Evolutionary conservation across 495 filamentous ascomycete genomes (phyloP), one percentile per base, ranked within the genome.

Genomic region (Aspergillus affinis): DNA sequence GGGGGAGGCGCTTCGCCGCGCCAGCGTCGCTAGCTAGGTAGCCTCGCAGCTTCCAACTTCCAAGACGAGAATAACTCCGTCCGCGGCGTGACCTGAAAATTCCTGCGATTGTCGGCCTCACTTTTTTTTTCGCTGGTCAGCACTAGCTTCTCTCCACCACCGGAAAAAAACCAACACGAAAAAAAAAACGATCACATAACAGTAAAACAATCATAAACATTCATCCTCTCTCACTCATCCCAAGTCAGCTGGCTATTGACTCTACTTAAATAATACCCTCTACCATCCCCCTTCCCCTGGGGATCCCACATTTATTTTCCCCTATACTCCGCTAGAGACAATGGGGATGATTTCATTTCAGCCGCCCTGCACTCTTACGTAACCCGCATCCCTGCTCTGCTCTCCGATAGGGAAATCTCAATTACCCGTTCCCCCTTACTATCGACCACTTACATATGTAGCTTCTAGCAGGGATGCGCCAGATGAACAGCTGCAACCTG

Each of bases 291-390:
- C 13, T 41, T 41, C 36, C 36, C 36, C 36, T 41, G 36, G 36
- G 36, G 36, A 41, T 41, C 13, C 36, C 36, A 41, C 36, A 15
- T 41, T 41, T 41, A 41, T 15, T 41, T 15, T 15, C 12, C 12
- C 13, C 36, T 10, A 8, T 41, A 15, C 12, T 41, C 36, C 36
- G 36, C 13, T 17, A 13, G 36, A 15, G 3, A 41, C 15, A 2
- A 1, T 41, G 1, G 36, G 0, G 13, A 56, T 20, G 56, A 59
- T 59, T 46, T 53, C 18, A 52, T 59, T 47, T 59, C 48, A 59
- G 57, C 57, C 57, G 48, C 57, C 27, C 57, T 53, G 57, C 57
- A 53, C n/a, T 49, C 46, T 59, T 59, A 59, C 57, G 57, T 59
- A 59, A 59, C 57, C 49, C 8, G 17, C 26, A 51, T 32, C 29